These are phyloP conservation scores for Salvia rosmarinus DNA, from an alignment of 257 asterid species.

Conservation along the genomic window DNA sequence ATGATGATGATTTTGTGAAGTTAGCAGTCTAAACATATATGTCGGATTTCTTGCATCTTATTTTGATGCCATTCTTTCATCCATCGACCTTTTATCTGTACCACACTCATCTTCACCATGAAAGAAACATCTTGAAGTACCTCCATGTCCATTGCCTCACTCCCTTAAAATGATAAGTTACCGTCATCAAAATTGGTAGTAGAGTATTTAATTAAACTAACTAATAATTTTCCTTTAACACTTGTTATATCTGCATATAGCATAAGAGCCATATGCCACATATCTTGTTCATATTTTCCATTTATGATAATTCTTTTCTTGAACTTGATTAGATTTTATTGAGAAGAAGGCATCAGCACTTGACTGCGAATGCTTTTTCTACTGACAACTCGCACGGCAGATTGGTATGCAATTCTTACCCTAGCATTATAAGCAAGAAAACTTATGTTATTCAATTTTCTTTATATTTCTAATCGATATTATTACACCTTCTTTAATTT, in stretches of 20 bases:
- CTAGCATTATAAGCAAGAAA: background rate
- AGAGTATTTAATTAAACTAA: background rate
- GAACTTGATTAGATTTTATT: slow-evolving; percentile 64
- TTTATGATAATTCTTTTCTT: slow-evolving; percentile 6
- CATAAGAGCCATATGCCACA: background rate
- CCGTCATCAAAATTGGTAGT: background rate
- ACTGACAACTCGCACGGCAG: slow-evolving; percentile 92
- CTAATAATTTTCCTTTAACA: background rate
- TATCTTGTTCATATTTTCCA: slow-evolving; percentile 10
- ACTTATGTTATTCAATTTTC: background rate
- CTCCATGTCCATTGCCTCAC: background rate
- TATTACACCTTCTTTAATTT: background rate
- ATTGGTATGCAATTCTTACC: slow-evolving; percentile 63
- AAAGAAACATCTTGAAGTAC: slow-evolving; percentile 14
- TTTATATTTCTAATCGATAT: background rate
- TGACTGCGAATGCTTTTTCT: slow-evolving; percentile 75
- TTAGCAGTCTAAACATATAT: background rate
- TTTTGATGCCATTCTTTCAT: background rate
- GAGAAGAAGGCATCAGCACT: slow-evolving; percentile 90
- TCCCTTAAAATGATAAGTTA: background rate
- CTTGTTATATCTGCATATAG: slow-evolving; percentile 9
- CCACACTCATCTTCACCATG: background rate
- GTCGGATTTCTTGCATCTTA: background rate
- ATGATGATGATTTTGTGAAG: background rate
- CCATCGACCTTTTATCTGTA: background rate